These are phyloP conservation scores for Dendrobium chrysotoxum DNA, from an alignment of 106 monocot species.

Conservation along the genomic window DNA sequence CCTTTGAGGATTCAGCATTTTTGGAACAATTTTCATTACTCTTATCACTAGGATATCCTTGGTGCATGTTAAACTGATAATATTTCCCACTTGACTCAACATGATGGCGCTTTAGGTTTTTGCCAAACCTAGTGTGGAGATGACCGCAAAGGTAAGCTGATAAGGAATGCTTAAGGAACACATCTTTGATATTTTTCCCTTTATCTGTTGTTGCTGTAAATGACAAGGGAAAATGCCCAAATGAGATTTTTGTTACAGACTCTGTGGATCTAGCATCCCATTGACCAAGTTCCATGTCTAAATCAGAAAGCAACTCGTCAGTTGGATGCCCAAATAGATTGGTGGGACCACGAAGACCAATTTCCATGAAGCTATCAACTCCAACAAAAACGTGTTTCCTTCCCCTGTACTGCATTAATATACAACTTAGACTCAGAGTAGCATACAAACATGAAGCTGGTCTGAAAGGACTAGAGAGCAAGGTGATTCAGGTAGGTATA, in stretches of 20 bases:
- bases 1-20: slow-evolving; percentile 26
- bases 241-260: slow-evolving; percentile 63
- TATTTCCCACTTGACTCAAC: slow-evolving; percentile 30
- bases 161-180: slow-evolving; percentile 80
- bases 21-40: slow-evolving; percentile 35
- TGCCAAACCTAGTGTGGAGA: slow-evolving; percentile 86
- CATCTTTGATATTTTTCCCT: slow-evolving; percentile 60
- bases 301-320: slow-evolving; percentile 52
- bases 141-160: slow-evolving; percentile 93
- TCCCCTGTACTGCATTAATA: slow-evolving; percentile 42
- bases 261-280: slow-evolving; percentile 40
- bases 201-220: slow-evolving; percentile 69
- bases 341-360: slow-evolving; percentile 82
- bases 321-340: slow-evolving; percentile 96
- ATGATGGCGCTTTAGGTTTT: slow-evolving; percentile 84
- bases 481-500: neutral
- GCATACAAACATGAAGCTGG: neutral
- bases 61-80: slow-evolving; percentile 66
- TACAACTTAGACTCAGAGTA: neutral
- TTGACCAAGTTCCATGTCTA: slow-evolving; percentile 67
- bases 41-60: slow-evolving; percentile 14
- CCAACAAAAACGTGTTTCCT: slow-evolving; percentile 90
- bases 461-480: neutral
- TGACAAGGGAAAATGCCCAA: slow-evolving; percentile 91
- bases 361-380: slow-evolving; percentile 68